These are phyloP conservation scores for Podaxis carcinomalis DNA, from an alignment of 768 basidiomycete genomes.

Conservation along the genomic window DNA sequence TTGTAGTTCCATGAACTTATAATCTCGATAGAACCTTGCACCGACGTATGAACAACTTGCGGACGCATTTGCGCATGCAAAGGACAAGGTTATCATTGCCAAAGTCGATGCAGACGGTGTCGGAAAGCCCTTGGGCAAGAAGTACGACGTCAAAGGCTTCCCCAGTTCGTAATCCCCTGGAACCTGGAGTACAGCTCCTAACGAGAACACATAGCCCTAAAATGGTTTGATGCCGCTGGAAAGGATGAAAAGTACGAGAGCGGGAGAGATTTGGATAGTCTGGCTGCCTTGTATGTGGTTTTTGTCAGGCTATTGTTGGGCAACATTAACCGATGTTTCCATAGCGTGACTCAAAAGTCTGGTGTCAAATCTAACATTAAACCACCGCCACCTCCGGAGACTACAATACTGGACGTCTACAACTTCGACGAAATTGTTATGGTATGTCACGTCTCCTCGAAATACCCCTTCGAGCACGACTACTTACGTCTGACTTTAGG, in stretches of 20 bases:
- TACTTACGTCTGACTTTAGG: constrained; percentile 27
- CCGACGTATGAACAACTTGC: constrained; percentile 87
- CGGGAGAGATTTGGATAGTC: constrained; percentile 75
- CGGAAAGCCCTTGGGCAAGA: constrained; percentile 71
- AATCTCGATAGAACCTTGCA: constrained; percentile 64
- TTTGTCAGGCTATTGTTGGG: not conserved
- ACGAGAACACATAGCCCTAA: constrained; percentile 56
- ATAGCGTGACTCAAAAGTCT: constrained; percentile 69
- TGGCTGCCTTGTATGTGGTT: constrained; percentile 66
- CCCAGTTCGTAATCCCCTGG: constrained; percentile 59
- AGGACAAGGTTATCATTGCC: constrained; percentile 83
- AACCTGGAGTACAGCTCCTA: constrained; percentile 5
- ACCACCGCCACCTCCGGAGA: constrained; percentile 72
- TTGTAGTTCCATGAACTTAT: constrained; percentile 6
- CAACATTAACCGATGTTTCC: not conserved
- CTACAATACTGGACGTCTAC: constrained; percentile 58
- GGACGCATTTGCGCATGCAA: constrained; percentile 74
- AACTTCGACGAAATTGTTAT: constrained; percentile 76
- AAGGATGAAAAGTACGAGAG: constrained; percentile 65
- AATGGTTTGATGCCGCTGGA: constrained; percentile 82
- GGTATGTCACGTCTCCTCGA: constrained; percentile 31
- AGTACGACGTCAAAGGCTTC: constrained; percentile 79
- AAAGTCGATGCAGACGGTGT: constrained; percentile 92
- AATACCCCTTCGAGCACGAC: not conserved
- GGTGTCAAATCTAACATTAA: constrained; percentile 87